Conservation (phyloP, 306 rosid genomes). For the Cyamopsis tetragonoloba region DNA sequence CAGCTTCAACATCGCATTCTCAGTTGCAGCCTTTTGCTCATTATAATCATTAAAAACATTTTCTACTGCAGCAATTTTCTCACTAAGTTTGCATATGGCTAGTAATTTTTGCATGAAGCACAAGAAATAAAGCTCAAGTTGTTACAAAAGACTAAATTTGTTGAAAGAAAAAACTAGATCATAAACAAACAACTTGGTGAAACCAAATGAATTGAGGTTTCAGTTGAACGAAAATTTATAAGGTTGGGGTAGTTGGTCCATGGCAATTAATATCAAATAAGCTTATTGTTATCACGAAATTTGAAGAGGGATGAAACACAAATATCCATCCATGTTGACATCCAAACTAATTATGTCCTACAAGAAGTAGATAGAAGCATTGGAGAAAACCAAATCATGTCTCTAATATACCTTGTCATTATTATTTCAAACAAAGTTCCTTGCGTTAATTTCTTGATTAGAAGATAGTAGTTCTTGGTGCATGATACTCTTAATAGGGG, state of each 20-base stretch:
- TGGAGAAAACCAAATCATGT: neutral
- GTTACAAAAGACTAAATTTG: neutral
- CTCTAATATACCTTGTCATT: neutral
- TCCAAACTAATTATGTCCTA: neutral
- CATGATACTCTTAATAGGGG: neutral
- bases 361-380: neutral
- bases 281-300: neutral
- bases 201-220: neutral
- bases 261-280: no score
- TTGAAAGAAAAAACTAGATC: neutral
- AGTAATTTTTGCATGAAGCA: constrained; percentile 34
- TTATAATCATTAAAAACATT: neutral
- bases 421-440: neutral
- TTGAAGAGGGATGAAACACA: neutral
- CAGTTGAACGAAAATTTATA: neutral
- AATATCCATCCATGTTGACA: neutral
- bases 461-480: neutral
- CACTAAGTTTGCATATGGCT: neutral
- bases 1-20: constrained; percentile 23
- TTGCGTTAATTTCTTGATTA: neutral
- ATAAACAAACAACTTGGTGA: neutral
- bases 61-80: constrained; percentile 18
- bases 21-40: constrained; percentile 16
- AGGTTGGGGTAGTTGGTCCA: no score
- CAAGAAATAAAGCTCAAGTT: neutral